Base-by-base conservation (phyloP, 2,329 filamentous ascomycete genomes). In the Colletotrichum sidae region DNA sequence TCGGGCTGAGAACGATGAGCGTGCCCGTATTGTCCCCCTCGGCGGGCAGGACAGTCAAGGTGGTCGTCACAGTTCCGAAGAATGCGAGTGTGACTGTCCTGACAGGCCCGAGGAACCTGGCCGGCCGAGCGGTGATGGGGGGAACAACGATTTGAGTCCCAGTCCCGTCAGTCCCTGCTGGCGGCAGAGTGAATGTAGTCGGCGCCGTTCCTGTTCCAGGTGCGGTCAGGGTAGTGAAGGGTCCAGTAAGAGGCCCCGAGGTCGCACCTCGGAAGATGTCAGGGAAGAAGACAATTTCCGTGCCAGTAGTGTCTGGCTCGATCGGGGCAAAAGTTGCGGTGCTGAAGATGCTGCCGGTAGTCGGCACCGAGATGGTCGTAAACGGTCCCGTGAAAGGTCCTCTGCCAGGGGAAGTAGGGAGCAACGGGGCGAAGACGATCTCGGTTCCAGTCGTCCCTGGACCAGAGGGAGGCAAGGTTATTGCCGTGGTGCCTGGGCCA, bases 141-240 rank as follows among this genome's bases (percentile, higher is more conserved):
- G 17, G 34, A 34, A 55, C 12, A 6, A 55, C 12, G 8, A 55
- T 4, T n/a, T n/a, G 39, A 7, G 52, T 55, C 0, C 41, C 52
- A 1, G 39, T 55, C 0, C 17, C 39, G 17, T 55, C 52, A 13
- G 39, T 34, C 9, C 39, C 52, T 1, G 38, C 9, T 34, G 52
- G 52, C 8, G 52, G 39, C 4, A 55, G 17, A 39, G 35, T 33
- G 33, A 55, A 11, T 0, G 52, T 55, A n/a, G 52, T 44, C 9
- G 52, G 25, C 39, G 9, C 12, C 10, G n/a, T 42, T 11, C 52
- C 52, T 44, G 52, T 55, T 12, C 17, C 39, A 2, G 52, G 52
- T n/a, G 12, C 38, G 15, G 39, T 55, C 7, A 55, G 7, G 12
- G 52, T 55, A 8, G 52, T 55, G 52, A 55, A 55, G 3, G 52